Percentiles rank a stretch among this genome's conserved stretches.
Evolutionary conservation across 371 early-diverging fungal species (phyloP).

Genomic region (Mucor sp.): DNA sequence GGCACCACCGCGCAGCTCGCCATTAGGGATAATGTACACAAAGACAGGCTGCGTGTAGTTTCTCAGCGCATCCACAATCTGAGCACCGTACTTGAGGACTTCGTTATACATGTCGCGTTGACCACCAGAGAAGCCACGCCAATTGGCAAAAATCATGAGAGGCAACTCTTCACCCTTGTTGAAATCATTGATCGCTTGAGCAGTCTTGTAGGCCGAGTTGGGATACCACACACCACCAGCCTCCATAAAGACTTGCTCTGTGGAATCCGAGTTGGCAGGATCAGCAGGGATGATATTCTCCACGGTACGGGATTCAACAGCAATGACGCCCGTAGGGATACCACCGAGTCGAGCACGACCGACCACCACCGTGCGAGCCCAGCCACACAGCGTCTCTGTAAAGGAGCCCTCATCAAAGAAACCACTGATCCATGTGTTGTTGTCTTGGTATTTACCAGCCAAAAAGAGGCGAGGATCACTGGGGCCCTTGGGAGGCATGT

Average conservation of each 20-base stretch:
- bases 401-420: slow-evolving; percentile 93
- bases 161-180: slow-evolving; percentile 98
- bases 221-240: slow-evolving; percentile 99
- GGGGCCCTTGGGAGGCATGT: slow-evolving; percentile 77
- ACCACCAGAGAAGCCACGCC: slow-evolving; percentile 99
- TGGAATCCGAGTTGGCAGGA: slow-evolving; percentile 89
- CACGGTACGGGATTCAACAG: slow-evolving; percentile 92
- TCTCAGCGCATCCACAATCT: slow-evolving; percentile 95
- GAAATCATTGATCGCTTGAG: slow-evolving; percentile 97
- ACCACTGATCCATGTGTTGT: slow-evolving; percentile 77
- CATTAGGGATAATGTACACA: slow-evolving; percentile 94
- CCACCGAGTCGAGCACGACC: slow-evolving; percentile 97
- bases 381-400: slow-evolving; percentile 77
- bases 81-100: slow-evolving; percentile 95
- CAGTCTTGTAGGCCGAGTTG: slow-evolving; percentile 98
- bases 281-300: slow-evolving; percentile 94
- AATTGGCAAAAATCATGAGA: slow-evolving; percentile 99
- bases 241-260: slow-evolving; percentile 87
- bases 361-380: slow-evolving; percentile 75
- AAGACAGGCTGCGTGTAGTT: slow-evolving; percentile 97
- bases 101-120: slow-evolving; percentile 99
- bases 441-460: slow-evolving; percentile 75
- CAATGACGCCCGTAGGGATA: slow-evolving; percentile 96
- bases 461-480: slow-evolving; percentile 93
- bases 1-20: slow-evolving; percentile 98